Base-by-base conservation (phyloP, 2,329 filamentous ascomycete species). In the Neonectria magnoliae region DNA sequence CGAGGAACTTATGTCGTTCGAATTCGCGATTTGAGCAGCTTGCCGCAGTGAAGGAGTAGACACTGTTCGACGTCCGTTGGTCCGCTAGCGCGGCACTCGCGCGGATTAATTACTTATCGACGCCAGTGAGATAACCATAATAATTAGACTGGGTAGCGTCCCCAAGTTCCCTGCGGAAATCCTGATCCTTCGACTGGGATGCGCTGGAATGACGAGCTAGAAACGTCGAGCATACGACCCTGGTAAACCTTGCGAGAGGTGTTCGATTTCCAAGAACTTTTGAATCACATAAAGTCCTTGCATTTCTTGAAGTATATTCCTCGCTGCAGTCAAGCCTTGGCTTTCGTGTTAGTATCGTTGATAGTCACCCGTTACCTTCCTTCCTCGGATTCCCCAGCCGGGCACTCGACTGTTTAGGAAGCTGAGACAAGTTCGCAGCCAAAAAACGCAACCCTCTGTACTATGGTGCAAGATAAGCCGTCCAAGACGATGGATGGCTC, bases 391-490 rank as follows among this genome's bases (percentile, higher is more conserved):
- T 47, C 33, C 20, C 64, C 67, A 68, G 52, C 70, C 70, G 64
- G 59, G 50, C 53, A 61, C 64, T 45, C 51, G 56, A 70, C 68
- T 51, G 11, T 72, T 71, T 71, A 71, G 70, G 70, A 71, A 71
- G 70, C 62, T 72, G 66, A 62, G 64, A 52, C 38, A 27, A 47
- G 10, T 51, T 22, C 13, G 38, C 36, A 27, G 59, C 13, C 36
- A 60, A 64, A 60, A 64, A 58, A 14, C 59, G 58, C 63, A 56
- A 60, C 44, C 57, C 25, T 62, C 51, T 41, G 64, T 42, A 54
- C 42, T 54, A 61, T 69, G 63, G 65, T 66, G 66, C 69, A 67
- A 69, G 52, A 65, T 29, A 47, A 52, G 44, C n/a, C 41, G 45
- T 59, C 60, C 59, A 71, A 68, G 68, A 60, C 67, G 55, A 45